phyloP scores from a whole-genome alignment of 179 eudicot genomes.

The Camellia oleifera region DNA sequence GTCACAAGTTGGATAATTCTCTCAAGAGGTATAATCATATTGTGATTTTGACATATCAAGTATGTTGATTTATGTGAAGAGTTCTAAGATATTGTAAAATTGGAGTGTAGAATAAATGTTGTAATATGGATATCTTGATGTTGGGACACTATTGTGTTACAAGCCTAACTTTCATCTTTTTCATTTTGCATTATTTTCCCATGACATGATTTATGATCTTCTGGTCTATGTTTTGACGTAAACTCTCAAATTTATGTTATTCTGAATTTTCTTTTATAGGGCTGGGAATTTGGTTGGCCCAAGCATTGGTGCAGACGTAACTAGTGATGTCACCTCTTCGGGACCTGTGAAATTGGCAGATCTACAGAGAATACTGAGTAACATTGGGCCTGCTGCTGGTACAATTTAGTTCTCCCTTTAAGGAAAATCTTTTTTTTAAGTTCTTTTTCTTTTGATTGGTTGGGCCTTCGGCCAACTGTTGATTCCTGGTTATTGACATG shows the following conservation, averaged over 20 bases:
- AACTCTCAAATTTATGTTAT: not conserved
- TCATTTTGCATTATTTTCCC: not conserved
- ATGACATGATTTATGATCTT: not conserved
- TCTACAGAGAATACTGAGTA: slow-evolving; percentile 90
- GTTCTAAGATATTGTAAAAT: not conserved
- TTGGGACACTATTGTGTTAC: not conserved
- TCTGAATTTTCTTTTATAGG: slow-evolving; percentile 31
- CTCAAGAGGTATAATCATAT: no score
- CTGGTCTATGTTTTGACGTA: not conserved
- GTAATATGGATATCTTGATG: not conserved
- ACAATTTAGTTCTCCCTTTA: slow-evolving; percentile 12
- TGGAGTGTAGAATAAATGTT: not conserved
- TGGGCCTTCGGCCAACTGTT: slow-evolving; percentile 20
- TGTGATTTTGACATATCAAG: not conserved
- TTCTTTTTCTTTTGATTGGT: slow-evolving; percentile 4
- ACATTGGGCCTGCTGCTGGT: slow-evolving; percentile 83
- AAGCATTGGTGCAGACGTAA: slow-evolving; percentile 66
- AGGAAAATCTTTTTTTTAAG: not conserved
- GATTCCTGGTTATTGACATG: slow-evolving; percentile 23
- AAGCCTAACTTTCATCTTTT: not conserved
- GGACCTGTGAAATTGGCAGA: slow-evolving; percentile 91
- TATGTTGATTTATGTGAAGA: not conserved
- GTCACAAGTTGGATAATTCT: no score
- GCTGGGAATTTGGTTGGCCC: slow-evolving; percentile 91
- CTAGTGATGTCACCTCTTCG: slow-evolving; percentile 83